These are phyloP conservation scores for Pseudonitzschia pungens DNA, from an alignment of 108 stramenopile genomes.

Conservation along the genomic window DNA sequence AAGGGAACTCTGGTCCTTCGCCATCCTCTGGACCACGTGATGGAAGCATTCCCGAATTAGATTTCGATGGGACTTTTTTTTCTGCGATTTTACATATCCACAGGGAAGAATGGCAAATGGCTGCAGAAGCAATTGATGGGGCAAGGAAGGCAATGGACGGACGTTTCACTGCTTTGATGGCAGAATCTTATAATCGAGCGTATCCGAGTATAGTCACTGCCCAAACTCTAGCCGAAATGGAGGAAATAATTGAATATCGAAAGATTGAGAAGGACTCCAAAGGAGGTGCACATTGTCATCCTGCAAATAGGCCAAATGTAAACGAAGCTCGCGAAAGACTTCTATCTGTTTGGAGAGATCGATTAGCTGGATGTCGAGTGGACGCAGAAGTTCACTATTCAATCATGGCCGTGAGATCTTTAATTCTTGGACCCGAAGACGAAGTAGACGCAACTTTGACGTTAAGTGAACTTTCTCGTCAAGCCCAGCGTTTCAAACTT, in stretches of 20 bases:
- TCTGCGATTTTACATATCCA: slow-evolving; percentile 91
- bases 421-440: slow-evolving; percentile 85
- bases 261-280: slow-evolving; percentile 59
- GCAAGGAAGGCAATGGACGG: slow-evolving; percentile 87
- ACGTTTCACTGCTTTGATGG: slow-evolving; percentile 91
- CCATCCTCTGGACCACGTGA: slow-evolving; percentile 20
- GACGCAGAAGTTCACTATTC: slow-evolving; percentile 87
- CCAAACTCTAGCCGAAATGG: slow-evolving; percentile 88
- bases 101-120: slow-evolving; percentile 73
- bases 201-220: slow-evolving; percentile 92
- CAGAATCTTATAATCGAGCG: slow-evolving; percentile 79
- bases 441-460: slow-evolving; percentile 93
- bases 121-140: slow-evolving; percentile 78
- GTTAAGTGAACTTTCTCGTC: slow-evolving; percentile 88
- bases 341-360: slow-evolving; percentile 74
- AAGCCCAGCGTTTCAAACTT: slow-evolving; percentile 79
- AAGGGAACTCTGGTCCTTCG: slow-evolving; percentile 8
- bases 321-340: slow-evolving; percentile 60
- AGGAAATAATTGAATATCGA: slow-evolving; percentile 91
- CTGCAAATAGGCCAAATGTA: slow-evolving; percentile 52
- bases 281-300: slow-evolving; percentile 43
- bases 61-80: slow-evolving; percentile 93
- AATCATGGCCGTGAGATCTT: slow-evolving; percentile 88
- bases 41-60: slow-evolving; percentile 38
- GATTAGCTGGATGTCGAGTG: slow-evolving; percentile 82